Percentiles rank a stretch among this genome's conserved stretches.
phyloP scores from a whole-genome alignment of 805 yeast species.

The Wickerhamomyces pijperi region DNA sequence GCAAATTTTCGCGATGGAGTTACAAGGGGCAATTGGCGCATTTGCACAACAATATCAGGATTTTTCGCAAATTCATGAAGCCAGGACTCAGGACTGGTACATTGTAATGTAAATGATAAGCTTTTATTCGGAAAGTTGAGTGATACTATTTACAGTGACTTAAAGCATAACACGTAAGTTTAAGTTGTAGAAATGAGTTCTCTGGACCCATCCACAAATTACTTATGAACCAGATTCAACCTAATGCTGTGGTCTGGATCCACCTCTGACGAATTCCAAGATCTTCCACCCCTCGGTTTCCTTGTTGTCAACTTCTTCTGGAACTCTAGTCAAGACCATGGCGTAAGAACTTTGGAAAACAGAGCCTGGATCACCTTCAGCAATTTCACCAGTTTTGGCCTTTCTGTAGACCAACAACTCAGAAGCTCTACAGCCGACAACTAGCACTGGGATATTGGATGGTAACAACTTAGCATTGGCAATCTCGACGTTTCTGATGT shows the following conservation, averaged over 20 bases:
- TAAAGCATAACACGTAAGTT: too few relatives aligned
- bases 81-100: too few relatives aligned
- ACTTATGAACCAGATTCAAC: too few relatives aligned
- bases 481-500: conserved; percentile 90
- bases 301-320: conserved; percentile 81
- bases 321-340: conserved; percentile 85
- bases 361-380: conserved; percentile 93
- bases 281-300: conserved; percentile 98
- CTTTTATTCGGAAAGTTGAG: too few relatives aligned
- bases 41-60: too few relatives aligned
- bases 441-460: conserved; percentile 83
- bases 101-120: too few relatives aligned
- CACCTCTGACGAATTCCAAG: conserved; percentile 88
- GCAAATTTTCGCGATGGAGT: too few relatives aligned
- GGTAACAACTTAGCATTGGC: conserved; percentile 83
- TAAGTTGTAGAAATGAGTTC: too few relatives aligned
- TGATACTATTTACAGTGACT: too few relatives aligned
- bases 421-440: conserved; percentile 92
- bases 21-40: too few relatives aligned
- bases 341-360: conserved; percentile 91
- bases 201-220: too few relatives aligned
- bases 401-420: conserved; percentile 85
- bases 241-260: conserved; percentile 60
- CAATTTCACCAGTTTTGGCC: conserved; percentile 84
- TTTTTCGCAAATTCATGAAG: too few relatives aligned